Conservation (phyloP, 805 yeast genomes). For the Kodamaea lidongshanica region DNA sequence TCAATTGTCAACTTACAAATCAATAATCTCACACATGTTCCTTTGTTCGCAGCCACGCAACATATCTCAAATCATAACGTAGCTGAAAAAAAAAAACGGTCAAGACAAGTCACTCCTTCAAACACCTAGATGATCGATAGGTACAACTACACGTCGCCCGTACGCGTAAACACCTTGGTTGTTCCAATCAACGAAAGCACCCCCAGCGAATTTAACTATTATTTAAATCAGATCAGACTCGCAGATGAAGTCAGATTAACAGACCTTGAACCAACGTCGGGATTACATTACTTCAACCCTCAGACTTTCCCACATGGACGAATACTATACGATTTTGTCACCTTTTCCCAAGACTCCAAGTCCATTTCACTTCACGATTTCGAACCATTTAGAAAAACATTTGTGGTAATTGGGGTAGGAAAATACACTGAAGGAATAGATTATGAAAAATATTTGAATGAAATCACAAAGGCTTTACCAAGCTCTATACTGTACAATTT, state of each 20-base stretch:
- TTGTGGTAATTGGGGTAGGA: slow-evolving; percentile 49
- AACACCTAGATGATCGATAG: slow-evolving; percentile 4
- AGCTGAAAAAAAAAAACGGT: not conserved
- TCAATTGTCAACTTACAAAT: too few species aligned
- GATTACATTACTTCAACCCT: slow-evolving; percentile 59
- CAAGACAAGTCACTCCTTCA: not conserved
- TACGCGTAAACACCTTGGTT: slow-evolving; percentile 58
- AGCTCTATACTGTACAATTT: slow-evolving; percentile 49
- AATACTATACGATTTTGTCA: slow-evolving; percentile 51
- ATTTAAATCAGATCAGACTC: slow-evolving; percentile 41
- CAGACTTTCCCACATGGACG: slow-evolving; percentile 79
- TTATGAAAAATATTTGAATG: slow-evolving; percentile 19
- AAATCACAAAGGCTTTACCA: slow-evolving; percentile 44
- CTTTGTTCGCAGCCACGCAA: not conserved
- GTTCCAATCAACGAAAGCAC: slow-evolving; percentile 58
- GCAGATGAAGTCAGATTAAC: slow-evolving; percentile 59
- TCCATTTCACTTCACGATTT: slow-evolving; percentile 73
- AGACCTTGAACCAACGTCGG: slow-evolving; percentile 62
- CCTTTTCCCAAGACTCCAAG: slow-evolving; percentile 45
- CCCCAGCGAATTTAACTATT: slow-evolving; percentile 35
- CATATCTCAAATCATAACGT: slow-evolving; percentile 1
- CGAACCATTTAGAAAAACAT: slow-evolving; percentile 80
- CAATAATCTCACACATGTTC: not conserved
- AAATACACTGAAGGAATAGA: slow-evolving; percentile 16
- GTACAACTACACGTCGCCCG: slow-evolving; percentile 54